phyloP scores from a whole-genome alignment of 1,139 yeast genomes.

The Lipomyces yarrowii region DNA sequence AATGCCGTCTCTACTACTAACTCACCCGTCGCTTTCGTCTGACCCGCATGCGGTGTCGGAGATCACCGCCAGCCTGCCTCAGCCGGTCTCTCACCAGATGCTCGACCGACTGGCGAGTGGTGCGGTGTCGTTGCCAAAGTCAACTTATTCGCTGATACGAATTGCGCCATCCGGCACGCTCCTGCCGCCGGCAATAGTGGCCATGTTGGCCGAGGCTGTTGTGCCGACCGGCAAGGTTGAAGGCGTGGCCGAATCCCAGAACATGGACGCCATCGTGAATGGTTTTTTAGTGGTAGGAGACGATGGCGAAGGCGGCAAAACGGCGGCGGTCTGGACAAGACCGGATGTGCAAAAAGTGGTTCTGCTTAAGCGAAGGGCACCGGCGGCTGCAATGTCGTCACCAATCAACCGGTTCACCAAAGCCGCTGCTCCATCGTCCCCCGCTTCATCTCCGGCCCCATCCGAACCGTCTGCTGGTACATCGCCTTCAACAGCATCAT shows the following conservation, averaged over 20 bases:
- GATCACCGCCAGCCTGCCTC: constrained; percentile 43
- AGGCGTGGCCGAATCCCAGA: constrained; percentile 55
- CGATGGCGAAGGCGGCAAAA: constrained; percentile 38
- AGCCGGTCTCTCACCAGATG: constrained; percentile 52
- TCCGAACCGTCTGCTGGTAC: constrained; percentile 23
- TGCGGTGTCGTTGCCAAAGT: constrained; percentile 52
- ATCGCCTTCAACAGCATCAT: constrained; percentile 28
- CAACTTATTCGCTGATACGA: constrained; percentile 54
- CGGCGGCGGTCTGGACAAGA: constrained; percentile 43
- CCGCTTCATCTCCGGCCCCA: constrained; percentile 22
- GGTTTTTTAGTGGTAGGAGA: constrained; percentile 54
- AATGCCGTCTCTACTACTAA: constrained; percentile 46
- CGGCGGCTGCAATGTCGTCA: constrained; percentile 1
- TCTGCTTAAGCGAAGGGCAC: constrained; percentile 30
- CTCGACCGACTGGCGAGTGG: constrained; percentile 68
- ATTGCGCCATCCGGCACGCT: constrained; percentile 56
- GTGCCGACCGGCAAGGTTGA: constrained; percentile 52
- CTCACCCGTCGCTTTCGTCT: constrained; percentile 75
- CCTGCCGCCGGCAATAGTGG: constrained; percentile 52
- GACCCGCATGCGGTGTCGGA: constrained; percentile 53
- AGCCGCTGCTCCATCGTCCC: constrained; percentile 1
- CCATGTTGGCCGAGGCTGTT: constrained; percentile 49
- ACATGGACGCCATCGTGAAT: constrained; percentile 60
- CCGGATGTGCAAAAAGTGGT: constrained; percentile 43
- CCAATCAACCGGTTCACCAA: constrained; percentile 10